Evolutionary conservation across 176 grass and related monocot species (phyloP).

Genomic region (Microstegium vimineum): DNA sequence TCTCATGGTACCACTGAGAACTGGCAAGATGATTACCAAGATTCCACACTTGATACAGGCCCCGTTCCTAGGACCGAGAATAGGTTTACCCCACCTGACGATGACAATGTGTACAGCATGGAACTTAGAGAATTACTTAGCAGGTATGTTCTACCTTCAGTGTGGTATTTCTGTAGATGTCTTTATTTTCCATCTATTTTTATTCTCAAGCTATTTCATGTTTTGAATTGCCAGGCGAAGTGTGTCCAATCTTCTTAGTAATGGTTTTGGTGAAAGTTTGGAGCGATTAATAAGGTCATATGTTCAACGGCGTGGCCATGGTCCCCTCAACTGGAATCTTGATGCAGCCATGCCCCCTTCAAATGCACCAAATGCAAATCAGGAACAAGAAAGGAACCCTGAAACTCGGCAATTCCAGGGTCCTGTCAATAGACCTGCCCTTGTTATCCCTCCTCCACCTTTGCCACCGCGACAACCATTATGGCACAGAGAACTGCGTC

Average conservation of each 20-base stretch:
- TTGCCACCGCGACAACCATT: constrained; percentile 74
- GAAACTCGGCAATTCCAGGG: constrained; percentile 46
- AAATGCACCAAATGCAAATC: constrained; percentile 55
- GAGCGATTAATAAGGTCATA: constrained; percentile 95
- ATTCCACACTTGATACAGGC: constrained; percentile 45
- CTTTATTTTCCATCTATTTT: constrained; percentile 3
- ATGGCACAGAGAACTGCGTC: constrained; percentile 65
- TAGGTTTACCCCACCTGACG: constrained; percentile 79
- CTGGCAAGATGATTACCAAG: constrained; percentile 76
- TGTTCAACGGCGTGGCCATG: constrained; percentile 58
- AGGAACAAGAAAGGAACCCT: constrained; percentile 62
- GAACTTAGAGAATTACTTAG: constrained; percentile 95
- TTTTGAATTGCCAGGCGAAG: constrained; percentile 63
- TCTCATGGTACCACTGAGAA: constrained; percentile 70
- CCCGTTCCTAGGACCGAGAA: constrained; percentile 57
- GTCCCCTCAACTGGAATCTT: constrained; percentile 68
- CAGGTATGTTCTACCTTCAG: constrained; percentile 47
- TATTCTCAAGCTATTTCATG: constrained; percentile 14
- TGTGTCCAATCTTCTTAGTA: constrained; percentile 96
- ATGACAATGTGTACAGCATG: constrained; percentile 96
- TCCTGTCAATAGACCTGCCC: constrained; percentile 47
- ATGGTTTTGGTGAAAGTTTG: constrained; percentile 95
- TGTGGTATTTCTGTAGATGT: neutral
- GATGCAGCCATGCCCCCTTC: constrained; percentile 29
- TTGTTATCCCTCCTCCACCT: constrained; percentile 69